Percentiles rank a stretch among this genome's conserved stretches.
phyloP scores from a whole-genome alignment of 2,329 filamentous ascomycete species.

The Chaetoscypha palmicola region DNA sequence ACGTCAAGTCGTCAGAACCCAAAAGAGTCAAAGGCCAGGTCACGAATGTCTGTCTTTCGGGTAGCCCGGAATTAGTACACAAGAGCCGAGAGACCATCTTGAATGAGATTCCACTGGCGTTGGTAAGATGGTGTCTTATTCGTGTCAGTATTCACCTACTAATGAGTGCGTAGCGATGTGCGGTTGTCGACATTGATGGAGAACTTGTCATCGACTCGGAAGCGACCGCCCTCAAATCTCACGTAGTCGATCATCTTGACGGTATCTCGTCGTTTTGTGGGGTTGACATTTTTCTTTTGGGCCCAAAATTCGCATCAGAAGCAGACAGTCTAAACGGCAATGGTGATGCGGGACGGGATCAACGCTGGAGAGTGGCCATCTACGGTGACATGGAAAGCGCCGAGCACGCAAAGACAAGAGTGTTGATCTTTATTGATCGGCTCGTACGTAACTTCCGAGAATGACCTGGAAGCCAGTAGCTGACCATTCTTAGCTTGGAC shows the following conservation, averaged over 20 bases:
- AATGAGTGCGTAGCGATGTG: slow-evolving; percentile 62
- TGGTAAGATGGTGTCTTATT: slow-evolving; percentile 55
- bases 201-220: slow-evolving; percentile 74
- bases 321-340: slow-evolving; percentile 67
- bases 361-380: slow-evolving; percentile 85
- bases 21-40: slow-evolving; percentile 62
- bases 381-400: slow-evolving; percentile 93
- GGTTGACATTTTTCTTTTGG: slow-evolving; percentile 92
- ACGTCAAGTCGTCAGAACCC: slow-evolving; percentile 74
- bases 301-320: slow-evolving; percentile 78
- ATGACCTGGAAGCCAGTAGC: slow-evolving; percentile 24
- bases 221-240: slow-evolving; percentile 60
- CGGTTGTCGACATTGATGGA: slow-evolving; percentile 87
- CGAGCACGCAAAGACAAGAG: slow-evolving; percentile 92
- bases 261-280: slow-evolving; percentile 82
- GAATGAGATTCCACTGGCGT: slow-evolving; percentile 83
- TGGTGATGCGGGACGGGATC: slow-evolving; percentile 71
- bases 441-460: slow-evolving; percentile 17
- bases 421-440: slow-evolving; percentile 88
- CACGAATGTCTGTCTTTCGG: slow-evolving; percentile 87
- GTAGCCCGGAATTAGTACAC: slow-evolving; percentile 78
- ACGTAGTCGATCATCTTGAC: slow-evolving; percentile 79
- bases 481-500: slow-evolving; percentile 53
- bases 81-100: slow-evolving; percentile 84
- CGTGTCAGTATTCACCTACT: slow-evolving; percentile 19